Conservation (phyloP, 352 stramenopile genomes). For the Pythium oligandrum region DNA sequence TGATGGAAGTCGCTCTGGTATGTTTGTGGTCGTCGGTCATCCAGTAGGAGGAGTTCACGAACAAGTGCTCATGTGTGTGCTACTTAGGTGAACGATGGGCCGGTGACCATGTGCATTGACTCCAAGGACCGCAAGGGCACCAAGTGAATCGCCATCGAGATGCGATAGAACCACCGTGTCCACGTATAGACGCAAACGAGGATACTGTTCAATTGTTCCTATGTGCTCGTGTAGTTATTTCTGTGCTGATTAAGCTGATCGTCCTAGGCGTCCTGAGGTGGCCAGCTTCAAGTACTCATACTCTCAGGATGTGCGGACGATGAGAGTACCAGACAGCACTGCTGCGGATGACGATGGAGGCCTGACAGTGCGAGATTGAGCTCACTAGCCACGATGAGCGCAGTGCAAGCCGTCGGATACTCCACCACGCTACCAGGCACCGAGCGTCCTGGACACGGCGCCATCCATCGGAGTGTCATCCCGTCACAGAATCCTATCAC, state of each 20-base stretch:
- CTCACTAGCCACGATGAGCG: slow-evolving; percentile 20
- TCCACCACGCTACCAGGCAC: slow-evolving; percentile 39
- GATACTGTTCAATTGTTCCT: no score
- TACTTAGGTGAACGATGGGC: slow-evolving; percentile 69
- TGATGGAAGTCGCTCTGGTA: slow-evolving; percentile 86
- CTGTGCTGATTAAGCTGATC: no score
- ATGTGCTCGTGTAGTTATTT: no score
- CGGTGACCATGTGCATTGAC: slow-evolving; percentile 81
- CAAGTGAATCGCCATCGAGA: slow-evolving; percentile 19
- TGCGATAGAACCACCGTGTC: background rate
- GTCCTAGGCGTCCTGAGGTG: no score
- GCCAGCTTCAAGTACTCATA: no score
- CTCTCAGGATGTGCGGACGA: no score
- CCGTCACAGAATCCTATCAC: slow-evolving; percentile 20
- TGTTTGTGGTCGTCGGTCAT: slow-evolving; percentile 6
- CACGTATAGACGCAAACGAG: no score
- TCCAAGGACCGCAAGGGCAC: slow-evolving; percentile 63
- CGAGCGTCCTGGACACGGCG: slow-evolving; percentile 29
- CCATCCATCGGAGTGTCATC: slow-evolving; percentile 40
- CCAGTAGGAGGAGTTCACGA: background rate
- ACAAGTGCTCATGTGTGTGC: background rate
- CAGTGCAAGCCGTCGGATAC: slow-evolving; percentile 29
- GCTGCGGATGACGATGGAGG: no score
- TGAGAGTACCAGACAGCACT: no score
- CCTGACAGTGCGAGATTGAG: no score